Evolutionary conservation across 2,329 filamentous ascomycete genomes (phyloP), one percentile per base, ranked within the genome.

Genomic region (Claviceps spartinae): DNA sequence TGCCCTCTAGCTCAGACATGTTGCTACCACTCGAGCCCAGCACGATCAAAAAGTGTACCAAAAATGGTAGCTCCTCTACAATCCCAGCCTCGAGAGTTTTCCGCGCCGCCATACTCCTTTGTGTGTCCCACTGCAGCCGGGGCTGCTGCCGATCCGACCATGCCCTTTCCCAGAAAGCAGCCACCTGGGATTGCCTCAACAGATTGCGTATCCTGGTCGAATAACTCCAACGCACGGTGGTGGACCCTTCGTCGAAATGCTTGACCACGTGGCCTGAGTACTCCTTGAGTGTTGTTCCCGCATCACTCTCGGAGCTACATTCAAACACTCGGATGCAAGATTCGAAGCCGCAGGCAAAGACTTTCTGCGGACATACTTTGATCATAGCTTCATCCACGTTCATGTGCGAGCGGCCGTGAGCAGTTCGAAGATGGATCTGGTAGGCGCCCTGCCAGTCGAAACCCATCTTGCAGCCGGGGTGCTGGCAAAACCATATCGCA

Each of bases 371-470:
- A 53, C 72, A 74, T 5, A 74, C 60, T 26, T 65, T 66, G 41
- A 72, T 65, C 57, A 67, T 71, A 57, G 67, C 69, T 38, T 72
- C 67, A 51, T 69, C 68, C 22, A 71, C 62, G 14, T 64, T 64
- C 63, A 70, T 68, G 16, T 68, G 63, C 2, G 67, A 68, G 24
- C 69, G 69, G 46, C 69, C 67, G 51, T 75, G 72, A 5, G 62
- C 66, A 26, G 67, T 65, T 56, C 73, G 74, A 45, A 74, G 60
- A 55, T 75, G 72, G 4, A 66, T 67, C 56, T 72, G 71, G 62
- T 74, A 74, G 16, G 70, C 72, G 20, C 67, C 70, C 56, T 72
- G 68, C 68, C 70, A 74, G 59, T 75, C 72, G 56, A 73, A 74
- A 6, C 70, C 66, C 65, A 69, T 67, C 41, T 61, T 60, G 56